Conservation (phyloP, 352 stramenopile genomes). For the Pythium phragmitis region DNA sequence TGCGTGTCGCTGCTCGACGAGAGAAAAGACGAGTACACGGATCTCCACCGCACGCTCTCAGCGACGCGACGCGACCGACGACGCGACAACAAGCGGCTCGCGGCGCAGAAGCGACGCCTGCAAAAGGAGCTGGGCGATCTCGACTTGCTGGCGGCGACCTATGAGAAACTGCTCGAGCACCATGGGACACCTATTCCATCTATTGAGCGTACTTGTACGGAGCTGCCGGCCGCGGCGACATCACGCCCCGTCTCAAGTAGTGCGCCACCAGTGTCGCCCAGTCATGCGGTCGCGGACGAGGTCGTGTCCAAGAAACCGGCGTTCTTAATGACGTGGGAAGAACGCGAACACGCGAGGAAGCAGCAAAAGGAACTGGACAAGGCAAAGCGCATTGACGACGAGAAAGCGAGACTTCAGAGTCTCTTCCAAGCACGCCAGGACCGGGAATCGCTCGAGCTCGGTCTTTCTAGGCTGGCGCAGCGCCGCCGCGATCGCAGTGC, state of each 20-base stretch:
- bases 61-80: constrained; percentile 24
- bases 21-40: constrained; percentile 42
- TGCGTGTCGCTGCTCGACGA: constrained; percentile 45
- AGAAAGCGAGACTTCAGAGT: constrained; percentile 53
- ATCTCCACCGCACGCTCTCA: constrained; percentile 31
- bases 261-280: background rate
- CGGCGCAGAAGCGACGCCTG: constrained; percentile 38
- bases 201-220: background rate
- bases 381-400: constrained; percentile 54
- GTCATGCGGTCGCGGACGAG: constrained; percentile 3
- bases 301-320: constrained; percentile 46
- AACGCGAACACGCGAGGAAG: constrained; percentile 55
- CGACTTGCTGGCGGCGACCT: constrained; percentile 50
- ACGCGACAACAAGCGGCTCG: constrained; percentile 17
- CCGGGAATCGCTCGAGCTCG: constrained; percentile 20
- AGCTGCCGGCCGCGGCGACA: background rate
- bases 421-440: constrained; percentile 33
- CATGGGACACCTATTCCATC: background rate
- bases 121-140: constrained; percentile 56
- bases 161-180: constrained; percentile 44
- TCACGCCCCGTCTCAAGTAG: background rate
- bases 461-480: constrained; percentile 17
- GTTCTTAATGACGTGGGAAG: constrained; percentile 74
- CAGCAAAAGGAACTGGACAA: constrained; percentile 63
- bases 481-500: constrained; percentile 28